Percentiles rank a stretch among this genome's conserved stretches.
phyloP scores from a whole-genome alignment of 371 early-diverging fungal species.

The Saksenaea oblongispora region DNA sequence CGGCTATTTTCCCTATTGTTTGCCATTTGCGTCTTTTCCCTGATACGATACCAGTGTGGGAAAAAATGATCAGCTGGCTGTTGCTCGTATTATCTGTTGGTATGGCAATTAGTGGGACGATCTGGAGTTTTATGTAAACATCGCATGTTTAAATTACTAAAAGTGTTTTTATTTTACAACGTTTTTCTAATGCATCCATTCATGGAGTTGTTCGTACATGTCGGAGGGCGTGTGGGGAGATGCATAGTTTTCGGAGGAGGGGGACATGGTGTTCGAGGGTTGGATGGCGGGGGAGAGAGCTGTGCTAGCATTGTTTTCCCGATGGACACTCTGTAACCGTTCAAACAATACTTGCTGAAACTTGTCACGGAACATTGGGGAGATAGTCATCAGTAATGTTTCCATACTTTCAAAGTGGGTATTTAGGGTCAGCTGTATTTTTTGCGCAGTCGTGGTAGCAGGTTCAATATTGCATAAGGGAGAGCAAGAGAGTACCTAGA shows the following conservation, averaged over 20 bases:
- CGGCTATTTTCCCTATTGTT: slow-evolving; percentile 58
- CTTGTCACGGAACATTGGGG: slow-evolving; percentile 39
- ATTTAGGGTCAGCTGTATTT: slow-evolving; percentile 24
- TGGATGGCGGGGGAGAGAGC: too few species aligned
- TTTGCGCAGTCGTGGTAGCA: slow-evolving; percentile 23
- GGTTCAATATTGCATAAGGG: slow-evolving; percentile 20
- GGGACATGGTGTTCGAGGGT: background rate
- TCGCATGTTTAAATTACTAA: too few species aligned
- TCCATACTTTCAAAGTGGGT: slow-evolving; percentile 44
- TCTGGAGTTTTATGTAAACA: slow-evolving; percentile 37
- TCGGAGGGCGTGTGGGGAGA: slow-evolving; percentile 1
- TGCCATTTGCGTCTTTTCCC: slow-evolving; percentile 51
- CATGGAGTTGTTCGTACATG: slow-evolving; percentile 18
- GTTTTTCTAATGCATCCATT: slow-evolving; percentile 24
- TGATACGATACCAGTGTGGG: slow-evolving; percentile 15
- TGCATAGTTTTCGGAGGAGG: background rate
- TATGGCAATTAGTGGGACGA: slow-evolving; percentile 36
- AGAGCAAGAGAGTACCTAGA: slow-evolving; percentile 36
- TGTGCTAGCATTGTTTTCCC: background rate
- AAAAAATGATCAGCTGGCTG: slow-evolving; percentile 15
- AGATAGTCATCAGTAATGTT: slow-evolving; percentile 37
- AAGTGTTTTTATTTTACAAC: background rate
- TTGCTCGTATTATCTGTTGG: slow-evolving; percentile 22
- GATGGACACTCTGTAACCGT: slow-evolving; percentile 28
- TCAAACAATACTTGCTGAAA: slow-evolving; percentile 36